A percentile compares a stretch with the other conserved stretches of the same genome.
phyloP scores from a whole-genome alignment of 2,329 filamentous ascomycete species.

The Pyrenophora tritici-repentis region DNA sequence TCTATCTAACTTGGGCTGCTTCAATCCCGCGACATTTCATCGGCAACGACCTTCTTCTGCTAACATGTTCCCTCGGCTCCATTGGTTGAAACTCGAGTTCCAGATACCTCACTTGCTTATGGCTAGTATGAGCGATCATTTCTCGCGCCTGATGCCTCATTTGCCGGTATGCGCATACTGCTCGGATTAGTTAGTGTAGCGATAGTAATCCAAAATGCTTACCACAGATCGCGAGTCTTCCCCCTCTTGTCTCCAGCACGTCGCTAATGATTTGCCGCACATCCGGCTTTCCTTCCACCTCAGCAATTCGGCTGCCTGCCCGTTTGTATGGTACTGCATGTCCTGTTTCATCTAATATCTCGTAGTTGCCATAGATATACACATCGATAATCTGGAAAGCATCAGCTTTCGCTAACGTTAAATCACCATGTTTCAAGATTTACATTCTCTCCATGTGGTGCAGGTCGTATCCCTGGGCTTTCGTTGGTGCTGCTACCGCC shows the following conservation, averaged over 20 bases:
- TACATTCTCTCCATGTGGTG: conserved; percentile 14
- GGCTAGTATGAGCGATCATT: conserved; percentile 7
- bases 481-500: conserved; percentile 1
- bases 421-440: background rate
- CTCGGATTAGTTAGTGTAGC: conserved; percentile 3
- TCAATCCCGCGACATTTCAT: conserved; percentile 8
- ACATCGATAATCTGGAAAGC: conserved; percentile 17
- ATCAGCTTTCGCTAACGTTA: conserved; percentile 4
- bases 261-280: conserved; percentile 16
- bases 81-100: conserved; percentile 19
- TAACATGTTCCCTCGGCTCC: background rate
- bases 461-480: conserved; percentile 9
- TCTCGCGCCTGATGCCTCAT: conserved; percentile 13
- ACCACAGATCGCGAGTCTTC: conserved; percentile 21
- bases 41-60: conserved; percentile 7
- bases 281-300: conserved; percentile 14
- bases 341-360: conserved; percentile 10
- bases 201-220: conserved; percentile 9
- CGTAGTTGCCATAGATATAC: conserved; percentile 18
- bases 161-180: conserved; percentile 12
- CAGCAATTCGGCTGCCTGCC: conserved; percentile 7
- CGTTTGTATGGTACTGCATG: conserved; percentile 6
- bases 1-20: conserved; percentile 7
- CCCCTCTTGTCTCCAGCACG: conserved; percentile 7
- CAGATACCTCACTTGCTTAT: conserved; percentile 14